Evolutionary conservation across 2,329 filamentous ascomycete species (phyloP).

Genomic region (Aspergillus brunneoviolaceus): DNA sequence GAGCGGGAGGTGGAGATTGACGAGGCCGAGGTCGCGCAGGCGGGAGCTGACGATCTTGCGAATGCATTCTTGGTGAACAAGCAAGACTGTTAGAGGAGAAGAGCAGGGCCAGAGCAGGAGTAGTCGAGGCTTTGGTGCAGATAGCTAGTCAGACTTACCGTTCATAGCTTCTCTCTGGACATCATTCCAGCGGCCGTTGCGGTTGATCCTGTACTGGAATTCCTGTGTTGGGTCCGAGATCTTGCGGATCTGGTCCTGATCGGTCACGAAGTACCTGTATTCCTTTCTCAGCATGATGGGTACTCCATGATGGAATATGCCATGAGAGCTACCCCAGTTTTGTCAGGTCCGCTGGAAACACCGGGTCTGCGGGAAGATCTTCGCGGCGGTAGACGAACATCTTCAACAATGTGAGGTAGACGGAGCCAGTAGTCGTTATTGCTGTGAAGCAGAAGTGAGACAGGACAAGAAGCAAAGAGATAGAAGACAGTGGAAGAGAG

Average conservation of each 20-base stretch:
- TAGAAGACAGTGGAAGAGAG: background rate
- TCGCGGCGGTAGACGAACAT: slow-evolving; percentile 77
- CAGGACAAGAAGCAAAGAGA: background rate
- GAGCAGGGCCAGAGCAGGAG: no score
- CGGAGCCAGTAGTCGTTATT: background rate
- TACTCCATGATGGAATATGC: background rate
- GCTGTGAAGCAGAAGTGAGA: background rate
- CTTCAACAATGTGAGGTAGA: slow-evolving; percentile 18
- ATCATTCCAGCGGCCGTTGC: slow-evolving; percentile 74
- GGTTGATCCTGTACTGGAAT: slow-evolving; percentile 72
- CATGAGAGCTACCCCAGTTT: slow-evolving; percentile 64
- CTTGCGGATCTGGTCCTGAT: slow-evolving; percentile 70
- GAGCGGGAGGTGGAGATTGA: slow-evolving; percentile 62
- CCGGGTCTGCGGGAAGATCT: slow-evolving; percentile 68
- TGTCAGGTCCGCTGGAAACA: slow-evolving; percentile 65
- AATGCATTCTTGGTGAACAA: slow-evolving; percentile 47
- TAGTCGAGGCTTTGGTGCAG: background rate
- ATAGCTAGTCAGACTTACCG: slow-evolving; percentile 47
- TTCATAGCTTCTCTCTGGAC: slow-evolving; percentile 74
- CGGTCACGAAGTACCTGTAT: slow-evolving; percentile 73
- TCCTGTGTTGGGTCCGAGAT: slow-evolving; percentile 66
- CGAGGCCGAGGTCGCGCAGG: slow-evolving; percentile 60
- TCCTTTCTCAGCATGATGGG: background rate
- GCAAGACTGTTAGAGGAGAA: background rate
- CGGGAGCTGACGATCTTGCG: slow-evolving; percentile 62